Evolutionary conservation across 345 rosid genomes (phyloP).

Genomic region (Tarenaya hassleriana): DNA sequence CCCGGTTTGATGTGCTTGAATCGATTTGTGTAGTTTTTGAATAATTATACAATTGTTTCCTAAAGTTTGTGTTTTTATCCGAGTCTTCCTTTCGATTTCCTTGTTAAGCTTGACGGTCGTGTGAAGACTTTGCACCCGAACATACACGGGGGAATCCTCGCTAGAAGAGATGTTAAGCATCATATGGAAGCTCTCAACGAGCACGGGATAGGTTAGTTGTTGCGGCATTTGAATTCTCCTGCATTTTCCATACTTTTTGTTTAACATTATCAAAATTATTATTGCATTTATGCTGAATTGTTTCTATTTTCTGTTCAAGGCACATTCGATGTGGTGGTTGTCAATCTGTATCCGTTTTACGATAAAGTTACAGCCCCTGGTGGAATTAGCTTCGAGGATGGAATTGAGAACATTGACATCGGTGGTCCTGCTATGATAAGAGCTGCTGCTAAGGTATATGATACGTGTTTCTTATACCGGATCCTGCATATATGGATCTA

Average conservation of each 20-base stretch:
- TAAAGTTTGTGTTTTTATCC: conserved; percentile 1
- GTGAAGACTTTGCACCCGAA: conserved; percentile 89
- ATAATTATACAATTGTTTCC: neutral
- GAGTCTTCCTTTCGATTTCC: conserved; percentile 1
- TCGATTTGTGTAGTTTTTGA: neutral
- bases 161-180: conserved; percentile 76
- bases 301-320: conserved; percentile 33
- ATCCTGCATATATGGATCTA: neutral
- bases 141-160: conserved; percentile 90
- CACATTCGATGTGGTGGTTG: conserved; percentile 86
- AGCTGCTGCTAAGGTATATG: conserved; percentile 86
- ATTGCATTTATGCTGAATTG: conserved; percentile 12
- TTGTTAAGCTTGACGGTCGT: conserved; percentile 78
- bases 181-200: conserved; percentile 82
- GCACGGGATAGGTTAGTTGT: conserved; percentile 67
- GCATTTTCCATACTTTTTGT: too few species aligned
- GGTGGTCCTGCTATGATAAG: conserved; percentile 96
- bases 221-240: neutral
- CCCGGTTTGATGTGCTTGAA: too few species aligned
- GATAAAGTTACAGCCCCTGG: conserved; percentile 68
- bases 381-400: conserved; percentile 70
- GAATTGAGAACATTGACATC: conserved; percentile 87
- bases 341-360: conserved; percentile 89
- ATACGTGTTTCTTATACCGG: too few species aligned
- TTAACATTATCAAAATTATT: neutral